Evolutionary conservation across 1,284 basidiomycete species (phyloP).

Genomic region (Schizopora paradoxa): DNA sequence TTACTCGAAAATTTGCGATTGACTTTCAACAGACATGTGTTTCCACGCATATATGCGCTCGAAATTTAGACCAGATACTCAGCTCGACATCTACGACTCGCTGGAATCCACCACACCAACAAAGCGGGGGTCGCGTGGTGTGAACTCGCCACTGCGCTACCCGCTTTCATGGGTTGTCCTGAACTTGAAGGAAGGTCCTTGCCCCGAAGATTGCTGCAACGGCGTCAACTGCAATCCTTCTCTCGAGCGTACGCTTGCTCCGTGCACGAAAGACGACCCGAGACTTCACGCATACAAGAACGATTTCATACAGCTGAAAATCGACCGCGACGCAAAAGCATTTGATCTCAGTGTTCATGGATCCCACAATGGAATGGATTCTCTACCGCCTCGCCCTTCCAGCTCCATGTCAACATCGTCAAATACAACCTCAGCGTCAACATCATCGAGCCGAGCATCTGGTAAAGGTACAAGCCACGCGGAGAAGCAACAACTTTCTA

Average conservation of each 20-base stretch:
- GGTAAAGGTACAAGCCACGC: too few species aligned
- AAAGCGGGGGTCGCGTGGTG: not conserved
- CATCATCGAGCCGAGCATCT: too few species aligned
- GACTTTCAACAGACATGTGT: not conserved
- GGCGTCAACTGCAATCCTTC: slow-evolving; percentile 16
- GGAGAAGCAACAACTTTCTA: too few species aligned
- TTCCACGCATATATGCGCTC: not conserved
- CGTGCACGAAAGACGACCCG: slow-evolving; percentile 2
- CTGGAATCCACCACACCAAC: not conserved
- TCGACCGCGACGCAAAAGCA: too few species aligned
- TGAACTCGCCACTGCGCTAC: too few species aligned
- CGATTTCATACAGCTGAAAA: too few species aligned
- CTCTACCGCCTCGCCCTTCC: too few species aligned
- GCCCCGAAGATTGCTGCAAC: slow-evolving; percentile 5
- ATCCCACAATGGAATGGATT: too few species aligned
- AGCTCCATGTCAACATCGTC: too few species aligned
- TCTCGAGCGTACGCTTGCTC: not conserved
- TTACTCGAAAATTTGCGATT: not conserved
- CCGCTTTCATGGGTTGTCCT: not conserved
- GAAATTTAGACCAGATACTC: not conserved
- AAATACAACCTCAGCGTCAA: too few species aligned
- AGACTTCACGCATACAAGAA: slow-evolving; percentile 9
- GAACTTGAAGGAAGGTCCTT: slow-evolving; percentile 8
- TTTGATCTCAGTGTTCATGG: too few species aligned
- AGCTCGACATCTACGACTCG: not conserved